Evolutionary conservation across 2,329 filamentous ascomycete genomes (phyloP).

Genomic region (Monosporascus sp.): DNA sequence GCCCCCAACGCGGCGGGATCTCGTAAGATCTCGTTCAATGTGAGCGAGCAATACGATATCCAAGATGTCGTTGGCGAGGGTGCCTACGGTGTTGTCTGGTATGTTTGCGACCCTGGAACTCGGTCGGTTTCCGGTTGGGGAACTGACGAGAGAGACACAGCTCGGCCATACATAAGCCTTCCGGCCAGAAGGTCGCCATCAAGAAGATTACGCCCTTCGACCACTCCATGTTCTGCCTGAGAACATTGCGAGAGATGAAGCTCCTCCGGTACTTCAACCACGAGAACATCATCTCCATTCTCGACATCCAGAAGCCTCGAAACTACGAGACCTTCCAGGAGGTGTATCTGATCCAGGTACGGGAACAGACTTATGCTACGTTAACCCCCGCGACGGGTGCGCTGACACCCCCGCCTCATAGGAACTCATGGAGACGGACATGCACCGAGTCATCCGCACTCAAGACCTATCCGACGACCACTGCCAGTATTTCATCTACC

Average conservation of each 20-base stretch:
- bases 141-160: conserved; percentile 38
- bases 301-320: conserved; percentile 96
- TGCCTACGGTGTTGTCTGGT: conserved; percentile 98
- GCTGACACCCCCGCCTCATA: conserved; percentile 31
- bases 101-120: conserved; percentile 32
- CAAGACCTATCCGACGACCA: conserved; percentile 98
- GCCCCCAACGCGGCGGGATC: conserved; percentile 56
- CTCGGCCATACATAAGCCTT: conserved; percentile 96
- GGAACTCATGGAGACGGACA: conserved; percentile 99
- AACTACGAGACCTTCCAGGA: conserved; percentile 96
- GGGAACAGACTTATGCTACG: conserved; percentile 16
- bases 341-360: conserved; percentile 95
- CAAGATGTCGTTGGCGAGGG: conserved; percentile 99
- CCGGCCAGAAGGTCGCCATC: conserved; percentile 96
- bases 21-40: conserved; percentile 99
- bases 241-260: conserved; percentile 98
- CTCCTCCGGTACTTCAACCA: conserved; percentile 98
- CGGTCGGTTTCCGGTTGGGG: not conserved
- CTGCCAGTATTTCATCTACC: conserved; percentile 99
- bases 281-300: conserved; percentile 99
- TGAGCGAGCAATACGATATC: conserved; percentile 98
- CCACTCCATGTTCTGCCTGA: conserved; percentile 96
- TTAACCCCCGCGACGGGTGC: not conserved
- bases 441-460: conserved; percentile 97
- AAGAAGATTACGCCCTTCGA: conserved; percentile 99